Percentiles rank a stretch among this genome's conserved stretches.
Conservation (phyloP, 495 filamentous ascomycete species). For the Penicillium egyptiacum region DNA sequence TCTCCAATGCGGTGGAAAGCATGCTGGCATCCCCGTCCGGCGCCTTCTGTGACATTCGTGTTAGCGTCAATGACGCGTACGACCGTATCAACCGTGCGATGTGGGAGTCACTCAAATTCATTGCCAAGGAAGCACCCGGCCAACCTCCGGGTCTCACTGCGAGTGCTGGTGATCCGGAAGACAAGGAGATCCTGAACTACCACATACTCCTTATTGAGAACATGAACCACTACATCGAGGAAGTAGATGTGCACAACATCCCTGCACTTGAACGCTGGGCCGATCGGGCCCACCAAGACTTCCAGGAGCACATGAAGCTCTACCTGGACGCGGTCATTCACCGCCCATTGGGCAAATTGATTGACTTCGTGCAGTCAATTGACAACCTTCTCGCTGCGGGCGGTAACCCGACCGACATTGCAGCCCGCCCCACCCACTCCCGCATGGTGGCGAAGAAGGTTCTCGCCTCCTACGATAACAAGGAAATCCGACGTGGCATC, state of each 20-base stretch:
- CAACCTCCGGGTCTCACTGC: constrained; percentile 49
- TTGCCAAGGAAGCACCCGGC: constrained; percentile 86
- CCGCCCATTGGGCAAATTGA: constrained; percentile 81
- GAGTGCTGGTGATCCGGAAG: constrained; percentile 69
- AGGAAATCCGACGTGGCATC: constrained; percentile 80
- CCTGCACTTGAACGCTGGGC: constrained; percentile 79
- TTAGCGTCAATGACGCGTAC: constrained; percentile 83
- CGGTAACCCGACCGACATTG: constrained; percentile 52
- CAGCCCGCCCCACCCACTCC: constrained; percentile 73
- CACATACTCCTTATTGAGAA: constrained; percentile 97
- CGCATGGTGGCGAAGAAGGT: constrained; percentile 81
- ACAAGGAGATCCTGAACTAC: constrained; percentile 94
- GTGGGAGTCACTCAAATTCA: constrained; percentile 95
- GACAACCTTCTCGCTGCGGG: constrained; percentile 61
- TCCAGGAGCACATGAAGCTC: constrained; percentile 81
- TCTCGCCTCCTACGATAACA: constrained; percentile 71
- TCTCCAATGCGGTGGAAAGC: constrained; percentile 75
- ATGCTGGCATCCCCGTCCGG: constrained; percentile 62
- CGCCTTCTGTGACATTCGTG: constrained; percentile 62
- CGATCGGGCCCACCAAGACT: constrained; percentile 70
- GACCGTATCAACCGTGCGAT: constrained; percentile 87
- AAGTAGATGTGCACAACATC: constrained; percentile 73
- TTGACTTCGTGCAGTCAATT: constrained; percentile 85
- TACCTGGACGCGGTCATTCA: constrained; percentile 88
- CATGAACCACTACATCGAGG: constrained; percentile 96